These are phyloP conservation scores for Spongospora subterranea DNA, from an alignment of 208 protist genomes.

Conservation along the genomic window DNA sequence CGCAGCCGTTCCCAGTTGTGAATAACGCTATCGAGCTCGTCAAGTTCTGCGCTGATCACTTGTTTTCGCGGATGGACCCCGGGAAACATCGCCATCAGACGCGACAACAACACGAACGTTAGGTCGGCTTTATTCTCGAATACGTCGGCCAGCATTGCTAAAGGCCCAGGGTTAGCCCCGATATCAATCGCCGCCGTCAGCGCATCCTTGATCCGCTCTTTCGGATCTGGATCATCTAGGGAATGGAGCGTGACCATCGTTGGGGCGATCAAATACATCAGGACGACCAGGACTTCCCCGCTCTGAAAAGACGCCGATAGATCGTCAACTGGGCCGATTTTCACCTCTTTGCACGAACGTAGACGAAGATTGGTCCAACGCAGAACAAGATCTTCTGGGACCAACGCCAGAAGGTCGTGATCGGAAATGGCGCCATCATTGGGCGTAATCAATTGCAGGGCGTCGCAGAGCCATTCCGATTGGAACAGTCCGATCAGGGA, in stretches of 20 bases:
- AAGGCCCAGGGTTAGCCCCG: neutral
- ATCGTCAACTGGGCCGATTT: slow-evolving; percentile 1
- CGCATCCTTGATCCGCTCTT: neutral
- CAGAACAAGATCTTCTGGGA: slow-evolving; percentile 39
- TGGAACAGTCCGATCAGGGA: neutral
- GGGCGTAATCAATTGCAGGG: neutral
- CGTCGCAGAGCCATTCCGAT: slow-evolving; percentile 31
- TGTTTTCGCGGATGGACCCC: slow-evolving; percentile 26
- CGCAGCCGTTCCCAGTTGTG: slow-evolving; percentile 43
- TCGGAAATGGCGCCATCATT: neutral
- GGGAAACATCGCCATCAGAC: slow-evolving; percentile 29
- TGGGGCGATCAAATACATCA: neutral
- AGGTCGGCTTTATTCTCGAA: slow-evolving; percentile 56
- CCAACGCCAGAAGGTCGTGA: neutral
- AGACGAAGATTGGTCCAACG: slow-evolving; percentile 45
- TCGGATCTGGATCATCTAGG: slow-evolving; percentile 36
- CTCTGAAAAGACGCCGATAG: slow-evolving; percentile 26
- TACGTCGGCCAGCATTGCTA: slow-evolving; percentile 24
- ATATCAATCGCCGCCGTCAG: slow-evolving; percentile 14
- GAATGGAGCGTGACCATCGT: slow-evolving; percentile 39
- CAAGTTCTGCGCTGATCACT: slow-evolving; percentile 4
- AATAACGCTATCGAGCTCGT: neutral
- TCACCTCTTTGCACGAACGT: slow-evolving; percentile 18
- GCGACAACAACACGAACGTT: slow-evolving; percentile 42
- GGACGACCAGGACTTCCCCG: slow-evolving; percentile 8